Evolutionary conservation across 192 early-diverging fungal genomes (phyloP), one percentile per base, ranked within the genome.

Genomic region (Oehlia diaphana): DNA sequence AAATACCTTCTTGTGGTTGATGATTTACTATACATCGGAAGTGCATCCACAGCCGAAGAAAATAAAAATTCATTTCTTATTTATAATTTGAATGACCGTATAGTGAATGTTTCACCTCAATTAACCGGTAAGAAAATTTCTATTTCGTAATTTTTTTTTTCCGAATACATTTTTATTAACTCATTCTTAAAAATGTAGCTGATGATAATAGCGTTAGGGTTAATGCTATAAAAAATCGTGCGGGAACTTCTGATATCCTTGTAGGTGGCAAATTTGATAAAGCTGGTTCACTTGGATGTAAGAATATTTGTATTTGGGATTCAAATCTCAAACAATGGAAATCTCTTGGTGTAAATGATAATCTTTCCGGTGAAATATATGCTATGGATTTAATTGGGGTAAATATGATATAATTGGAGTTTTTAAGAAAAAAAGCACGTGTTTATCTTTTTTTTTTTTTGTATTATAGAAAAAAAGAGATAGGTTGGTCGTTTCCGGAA

Each of bases 181-280:
- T 58, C 53, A 39, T 42, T 70, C 26, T 70, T 21, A 21, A 9
- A 21, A 9, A 6, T n/a, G 4, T 77, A 49, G 76, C 39, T 7
- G 26, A 78, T 50, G 76, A 37, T 66, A 62, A 78, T 31, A 28
- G 42, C 13, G 79, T 67, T 13, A 37, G 13, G 12, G 81, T 86
- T 13, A 76, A 81, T n/a, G 26, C 61, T 13, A 76, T 82, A 21
- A 61, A 72, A 23, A 14, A 62, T 42, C 76, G 53, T 19, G 50
- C 74, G 6, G 74, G 83, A 68, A 83, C 80, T n/a, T 82, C 79
- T 50, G 74, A 35, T 9, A 64, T 91, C 19, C 35, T 87, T 44
- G 86, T 91, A 1, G 91, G 84, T 21, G 91, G 90, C 7, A 82
- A 80, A 10, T 91, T 92, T 82, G 78, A 84, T 44, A 90, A 89